phyloP scores from a whole-genome alignment of 1,139 yeast species.

The Magnusiomyces tetraspermus region DNA sequence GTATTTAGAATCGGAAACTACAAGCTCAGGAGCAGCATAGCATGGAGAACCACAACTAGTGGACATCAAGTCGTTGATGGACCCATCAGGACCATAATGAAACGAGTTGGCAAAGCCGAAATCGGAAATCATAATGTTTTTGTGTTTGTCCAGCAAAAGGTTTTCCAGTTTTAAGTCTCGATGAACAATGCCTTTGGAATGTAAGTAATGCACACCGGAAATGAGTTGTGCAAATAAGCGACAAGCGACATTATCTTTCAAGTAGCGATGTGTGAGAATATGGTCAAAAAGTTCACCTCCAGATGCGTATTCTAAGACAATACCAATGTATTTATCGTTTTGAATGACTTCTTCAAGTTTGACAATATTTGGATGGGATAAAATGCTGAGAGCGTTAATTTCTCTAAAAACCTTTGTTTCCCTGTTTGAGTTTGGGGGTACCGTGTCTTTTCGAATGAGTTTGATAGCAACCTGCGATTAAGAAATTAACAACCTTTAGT shows the following conservation, averaged over 20 bases:
- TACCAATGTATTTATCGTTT: conserved; percentile 90
- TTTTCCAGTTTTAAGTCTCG: conserved; percentile 68
- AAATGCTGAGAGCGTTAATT: conserved; percentile 75
- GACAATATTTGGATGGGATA: conserved; percentile 91
- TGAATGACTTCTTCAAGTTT: conserved; percentile 86
- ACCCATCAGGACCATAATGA: conserved; percentile 27
- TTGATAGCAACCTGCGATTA: conserved; percentile 70
- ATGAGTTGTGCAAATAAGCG: conserved; percentile 85
- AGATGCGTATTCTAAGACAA: conserved; percentile 89
- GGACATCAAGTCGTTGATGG: conserved; percentile 61
- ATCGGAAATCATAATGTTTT: conserved; percentile 69
- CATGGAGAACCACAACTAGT: conserved; percentile 98
- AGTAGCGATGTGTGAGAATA: conserved; percentile 73
- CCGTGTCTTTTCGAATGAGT: conserved; percentile 75
- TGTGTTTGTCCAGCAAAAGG: conserved; percentile 65
- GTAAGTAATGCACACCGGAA: conserved; percentile 88
- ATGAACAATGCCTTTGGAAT: conserved; percentile 72
- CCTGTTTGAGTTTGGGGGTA: conserved; percentile 69
- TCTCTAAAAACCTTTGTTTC: conserved; percentile 89
- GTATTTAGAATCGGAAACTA: conserved; percentile 79
- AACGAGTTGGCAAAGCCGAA: conserved; percentile 92
- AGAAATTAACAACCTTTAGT: too few species aligned
- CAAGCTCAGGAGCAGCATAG: conserved; percentile 96
- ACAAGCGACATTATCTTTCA: conserved; percentile 75
- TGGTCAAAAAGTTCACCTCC: conserved; percentile 97